phyloP scores from a whole-genome alignment of 1,284 basidiomycete species.

The Ganoderma boninense region DNA sequence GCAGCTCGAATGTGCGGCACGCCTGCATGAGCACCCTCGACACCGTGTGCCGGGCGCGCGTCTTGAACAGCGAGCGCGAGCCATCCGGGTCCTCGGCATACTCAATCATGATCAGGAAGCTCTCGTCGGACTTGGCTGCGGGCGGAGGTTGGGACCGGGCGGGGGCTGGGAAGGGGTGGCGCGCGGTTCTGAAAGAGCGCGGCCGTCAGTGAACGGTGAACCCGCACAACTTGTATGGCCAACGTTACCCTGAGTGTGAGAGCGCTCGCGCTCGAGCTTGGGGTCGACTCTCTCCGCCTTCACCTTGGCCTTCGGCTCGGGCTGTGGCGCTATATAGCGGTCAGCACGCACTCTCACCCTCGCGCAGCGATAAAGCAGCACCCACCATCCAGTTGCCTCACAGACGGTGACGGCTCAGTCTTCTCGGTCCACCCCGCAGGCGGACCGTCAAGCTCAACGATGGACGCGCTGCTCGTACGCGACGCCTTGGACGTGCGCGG shows the following conservation, averaged over 20 bases:
- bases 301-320: constrained; percentile 22
- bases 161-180: background rate
- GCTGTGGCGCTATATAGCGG: background rate
- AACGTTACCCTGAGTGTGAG: background rate
- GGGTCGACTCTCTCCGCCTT: constrained; percentile 20
- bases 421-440: constrained; percentile 5
- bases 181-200: background rate
- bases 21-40: constrained; percentile 40
- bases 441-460: constrained; percentile 23
- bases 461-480: constrained; percentile 14
- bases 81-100: constrained; percentile 31
- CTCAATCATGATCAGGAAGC: constrained; percentile 37
- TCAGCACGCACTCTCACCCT: background rate
- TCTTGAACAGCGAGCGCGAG: constrained; percentile 37
- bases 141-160: constrained; percentile 17
- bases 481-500: constrained; percentile 3
- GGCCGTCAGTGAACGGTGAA: background rate
- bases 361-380: background rate
- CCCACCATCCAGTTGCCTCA: constrained; percentile 15
- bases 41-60: constrained; percentile 38
- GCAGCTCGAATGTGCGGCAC: constrained; percentile 39
- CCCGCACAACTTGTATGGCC: background rate
- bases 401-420: constrained; percentile 9
- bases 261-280: background rate
- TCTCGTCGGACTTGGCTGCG: constrained; percentile 25